Evolutionary conservation across 345 rosid species (phyloP).

Genomic region (Populus tremula): DNA sequence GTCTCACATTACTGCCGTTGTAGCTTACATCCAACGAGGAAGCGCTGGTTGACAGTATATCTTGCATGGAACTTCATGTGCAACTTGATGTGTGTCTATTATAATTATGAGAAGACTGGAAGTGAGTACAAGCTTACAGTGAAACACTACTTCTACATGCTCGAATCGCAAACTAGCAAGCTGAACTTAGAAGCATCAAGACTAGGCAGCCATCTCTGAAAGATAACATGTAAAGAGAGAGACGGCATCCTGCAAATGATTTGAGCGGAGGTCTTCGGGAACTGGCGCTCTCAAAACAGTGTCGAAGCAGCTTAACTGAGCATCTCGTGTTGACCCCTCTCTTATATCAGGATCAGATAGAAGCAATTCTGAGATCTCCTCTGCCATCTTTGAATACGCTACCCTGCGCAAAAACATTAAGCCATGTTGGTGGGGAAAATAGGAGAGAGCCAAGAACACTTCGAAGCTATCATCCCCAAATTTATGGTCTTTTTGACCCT

Average conservation of each 20-base stretch:
- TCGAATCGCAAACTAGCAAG: not conserved
- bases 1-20: no score
- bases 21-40: no score
- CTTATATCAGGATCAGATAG: slow-evolving; percentile 45
- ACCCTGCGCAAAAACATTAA: slow-evolving; percentile 45
- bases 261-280: slow-evolving; percentile 67
- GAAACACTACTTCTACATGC: not conserved
- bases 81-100: no score
- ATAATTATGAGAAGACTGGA: no score
- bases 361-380: slow-evolving; percentile 65
- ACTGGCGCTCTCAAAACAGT: slow-evolving; percentile 63
- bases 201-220: slow-evolving; percentile 49
- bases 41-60: no score
- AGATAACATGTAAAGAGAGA: slow-evolving; percentile 71
- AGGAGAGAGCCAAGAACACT: no score
- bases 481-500: no score
- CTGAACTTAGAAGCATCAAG: not conserved
- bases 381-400: slow-evolving; percentile 79
- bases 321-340: slow-evolving; percentile 48
- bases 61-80: no score
- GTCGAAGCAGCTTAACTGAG: slow-evolving; percentile 64
- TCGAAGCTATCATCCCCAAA: no score
- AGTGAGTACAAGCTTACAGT: not conserved
- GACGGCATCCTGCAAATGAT: slow-evolving; percentile 87
- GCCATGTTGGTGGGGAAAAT: not conserved